Evolutionary conservation across 164 flowering plant genomes (phyloP).

Genomic region (Chimonanthus praecox): DNA sequence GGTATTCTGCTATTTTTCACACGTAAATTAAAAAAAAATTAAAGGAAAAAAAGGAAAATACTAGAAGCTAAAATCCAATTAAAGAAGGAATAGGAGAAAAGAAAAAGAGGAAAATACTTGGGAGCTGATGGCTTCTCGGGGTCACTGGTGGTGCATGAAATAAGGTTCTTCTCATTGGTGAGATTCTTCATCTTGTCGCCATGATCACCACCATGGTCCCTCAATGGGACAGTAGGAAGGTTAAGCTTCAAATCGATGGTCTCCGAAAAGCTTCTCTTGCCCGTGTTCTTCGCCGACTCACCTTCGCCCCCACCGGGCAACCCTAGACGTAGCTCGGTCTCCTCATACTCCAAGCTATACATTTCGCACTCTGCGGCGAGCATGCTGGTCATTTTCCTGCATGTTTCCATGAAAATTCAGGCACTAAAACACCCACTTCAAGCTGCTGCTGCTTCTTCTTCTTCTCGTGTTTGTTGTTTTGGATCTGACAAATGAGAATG

Average conservation of each 20-base stretch:
- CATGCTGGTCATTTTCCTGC: neutral
- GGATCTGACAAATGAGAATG: neutral
- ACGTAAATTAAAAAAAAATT: neutral
- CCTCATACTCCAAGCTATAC: constrained; percentile 1
- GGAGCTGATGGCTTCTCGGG: constrained; percentile 19
- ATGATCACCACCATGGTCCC: constrained; percentile 5
- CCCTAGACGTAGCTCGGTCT: constrained; percentile 2
- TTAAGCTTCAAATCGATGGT: constrained; percentile 81
- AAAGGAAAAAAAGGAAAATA: neutral
- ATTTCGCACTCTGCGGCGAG: neutral
- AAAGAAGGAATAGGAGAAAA: neutral
- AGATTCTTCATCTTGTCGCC: constrained; percentile 7
- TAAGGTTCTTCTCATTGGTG: constrained; percentile 12
- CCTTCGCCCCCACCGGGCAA: constrained; percentile 10
- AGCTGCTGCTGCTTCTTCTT: neutral
- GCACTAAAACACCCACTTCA: neutral
- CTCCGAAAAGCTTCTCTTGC: constrained; percentile 57
- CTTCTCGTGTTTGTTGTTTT: neutral
- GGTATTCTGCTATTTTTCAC: too few relatives aligned
- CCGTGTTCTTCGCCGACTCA: constrained; percentile 23
- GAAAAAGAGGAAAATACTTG: constrained; percentile 2
- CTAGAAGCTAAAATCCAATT: neutral
- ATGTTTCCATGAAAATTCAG: neutral
- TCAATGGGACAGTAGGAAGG: constrained; percentile 20
- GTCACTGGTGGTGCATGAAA: constrained; percentile 1